Base-by-base conservation (phyloP, 1,139 yeast species). In the Debaryomyces nepalensis region DNA sequence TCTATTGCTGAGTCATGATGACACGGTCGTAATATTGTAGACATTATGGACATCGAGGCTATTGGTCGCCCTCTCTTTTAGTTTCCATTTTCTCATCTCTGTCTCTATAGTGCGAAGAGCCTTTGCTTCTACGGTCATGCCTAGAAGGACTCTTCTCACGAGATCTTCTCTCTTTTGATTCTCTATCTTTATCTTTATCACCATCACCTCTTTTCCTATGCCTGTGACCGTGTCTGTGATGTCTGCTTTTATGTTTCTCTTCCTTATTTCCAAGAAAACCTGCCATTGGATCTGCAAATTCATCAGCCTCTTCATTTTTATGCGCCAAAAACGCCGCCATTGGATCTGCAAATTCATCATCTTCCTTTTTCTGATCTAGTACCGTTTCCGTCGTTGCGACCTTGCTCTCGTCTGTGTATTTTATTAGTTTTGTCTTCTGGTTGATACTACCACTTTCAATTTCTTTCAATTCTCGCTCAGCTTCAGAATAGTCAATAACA, bases 401-500 rank as follows among this genome's bases (percentile, higher is more conserved):
- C 19, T 45, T 47, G 27, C 40, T 40, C 19, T 42, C 53, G 20
- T 26, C 11, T n/a, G 18, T 22, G 14, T 20, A 21, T 24, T 33
- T 37, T 19, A 35, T 24, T 20, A 40, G 27, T 24, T 14, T 27
- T 14, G 33, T 20, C 18, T 39, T 34, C 29, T 32, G 38, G 10
- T 36, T 33, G 20, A 19, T 23, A 9, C 16, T 35, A 14, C 38
- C 40, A 15, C 33, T 42, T 24, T 48, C 54, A 14, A 51, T 44
- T 30, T 41, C 43, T 34, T 46, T 48, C 21, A 31, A 35, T 32
- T 51, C 52, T 12, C 53, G 53, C 12, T 52, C 49, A 12, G 50
- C 47, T 15, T 52, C 55, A 5, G 62, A 56, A 45, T 73, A 74
- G 42, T 70, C 65, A 4, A 74, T 56, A 47, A 49, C 41, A 50